These are phyloP conservation scores for Ascochyta fabae DNA, from an alignment of 2,329 filamentous ascomycete species.

Conservation along the genomic window DNA sequence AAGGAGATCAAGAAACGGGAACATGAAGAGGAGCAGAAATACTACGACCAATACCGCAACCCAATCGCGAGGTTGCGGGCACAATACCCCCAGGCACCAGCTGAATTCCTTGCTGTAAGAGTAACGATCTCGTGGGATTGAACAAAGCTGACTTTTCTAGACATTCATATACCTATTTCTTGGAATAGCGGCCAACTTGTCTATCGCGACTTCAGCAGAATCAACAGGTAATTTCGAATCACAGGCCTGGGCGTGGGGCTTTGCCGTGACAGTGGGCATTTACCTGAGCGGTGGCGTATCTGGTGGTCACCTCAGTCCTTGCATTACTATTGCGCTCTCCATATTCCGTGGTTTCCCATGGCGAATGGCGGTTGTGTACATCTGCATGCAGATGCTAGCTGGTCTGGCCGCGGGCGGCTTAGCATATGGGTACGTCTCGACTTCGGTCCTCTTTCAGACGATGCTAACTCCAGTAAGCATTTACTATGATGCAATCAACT, in stretches of 20 bases:
- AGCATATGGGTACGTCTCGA: slow-evolving; percentile 52
- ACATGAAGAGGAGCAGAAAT: slow-evolving; percentile 54
- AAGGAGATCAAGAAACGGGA: slow-evolving; percentile 49
- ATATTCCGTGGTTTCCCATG: slow-evolving; percentile 67
- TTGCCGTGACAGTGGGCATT: slow-evolving; percentile 60
- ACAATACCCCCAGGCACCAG: slow-evolving; percentile 60
- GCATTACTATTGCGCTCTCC: slow-evolving; percentile 52
- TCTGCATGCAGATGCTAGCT: slow-evolving; percentile 60
- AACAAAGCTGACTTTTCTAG: slow-evolving; percentile 35
- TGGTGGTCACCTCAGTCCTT: slow-evolving; percentile 58
- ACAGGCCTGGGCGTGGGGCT: slow-evolving; percentile 56
- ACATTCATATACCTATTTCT: slow-evolving; percentile 47
- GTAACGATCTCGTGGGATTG: not conserved
- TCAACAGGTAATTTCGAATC: slow-evolving; percentile 43
- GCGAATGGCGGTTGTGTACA: slow-evolving; percentile 58
- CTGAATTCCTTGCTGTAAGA: slow-evolving; percentile 59
- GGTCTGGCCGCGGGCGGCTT: slow-evolving; percentile 56
- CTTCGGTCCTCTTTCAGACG: slow-evolving; percentile 48
- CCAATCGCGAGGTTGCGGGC: slow-evolving; percentile 59
- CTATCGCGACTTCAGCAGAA: slow-evolving; percentile 56
- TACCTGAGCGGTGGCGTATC: slow-evolving; percentile 56
- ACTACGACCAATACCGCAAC: slow-evolving; percentile 59
- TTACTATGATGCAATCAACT: slow-evolving; percentile 63
- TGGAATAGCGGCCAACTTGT: slow-evolving; percentile 59
- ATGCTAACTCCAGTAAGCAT: slow-evolving; percentile 31